Percentiles rank a stretch among this genome's conserved stretches.
phyloP scores from a whole-genome alignment of 306 rosid genomes.

The Begonia peltatifolia region DNA sequence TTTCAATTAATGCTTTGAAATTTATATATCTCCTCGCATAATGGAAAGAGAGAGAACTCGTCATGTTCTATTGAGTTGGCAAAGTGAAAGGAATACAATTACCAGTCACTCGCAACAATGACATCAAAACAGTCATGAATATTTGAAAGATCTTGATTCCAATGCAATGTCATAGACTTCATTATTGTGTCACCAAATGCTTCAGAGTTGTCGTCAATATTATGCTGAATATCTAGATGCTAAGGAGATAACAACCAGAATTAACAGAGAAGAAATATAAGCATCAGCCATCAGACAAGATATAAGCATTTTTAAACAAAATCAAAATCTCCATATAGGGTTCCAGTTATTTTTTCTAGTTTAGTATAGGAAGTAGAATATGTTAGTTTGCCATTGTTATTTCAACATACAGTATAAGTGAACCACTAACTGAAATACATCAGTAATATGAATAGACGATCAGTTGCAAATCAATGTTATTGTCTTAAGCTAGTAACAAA shows the following conservation, averaged over 20 bases:
- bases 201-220: slow-evolving; percentile 49
- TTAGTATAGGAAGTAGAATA: no score
- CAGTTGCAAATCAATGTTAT: no score
- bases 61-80: neutral
- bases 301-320: no score
- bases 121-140: slow-evolving; percentile 43
- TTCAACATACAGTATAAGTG: no score
- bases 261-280: neutral
- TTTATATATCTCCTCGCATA: neutral
- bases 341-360: no score
- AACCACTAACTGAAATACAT: no score
- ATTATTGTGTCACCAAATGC: slow-evolving; percentile 71
- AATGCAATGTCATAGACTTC: slow-evolving; percentile 65
- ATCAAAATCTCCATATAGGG: no score
- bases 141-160: slow-evolving; percentile 48
- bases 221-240: slow-evolving; percentile 69
- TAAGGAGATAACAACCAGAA: slow-evolving; percentile 14
- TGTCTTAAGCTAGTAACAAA: no score
- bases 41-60: neutral
- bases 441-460: no score
- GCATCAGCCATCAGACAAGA: no score
- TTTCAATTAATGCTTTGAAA: no score
- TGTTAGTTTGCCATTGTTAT: no score
- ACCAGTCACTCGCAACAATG: slow-evolving; percentile 82
- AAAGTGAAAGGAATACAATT: slow-evolving; percentile 10